Evolutionary conservation across 108 stramenopile genomes (phyloP).

Genomic region (Craspedostauros australis): DNA sequence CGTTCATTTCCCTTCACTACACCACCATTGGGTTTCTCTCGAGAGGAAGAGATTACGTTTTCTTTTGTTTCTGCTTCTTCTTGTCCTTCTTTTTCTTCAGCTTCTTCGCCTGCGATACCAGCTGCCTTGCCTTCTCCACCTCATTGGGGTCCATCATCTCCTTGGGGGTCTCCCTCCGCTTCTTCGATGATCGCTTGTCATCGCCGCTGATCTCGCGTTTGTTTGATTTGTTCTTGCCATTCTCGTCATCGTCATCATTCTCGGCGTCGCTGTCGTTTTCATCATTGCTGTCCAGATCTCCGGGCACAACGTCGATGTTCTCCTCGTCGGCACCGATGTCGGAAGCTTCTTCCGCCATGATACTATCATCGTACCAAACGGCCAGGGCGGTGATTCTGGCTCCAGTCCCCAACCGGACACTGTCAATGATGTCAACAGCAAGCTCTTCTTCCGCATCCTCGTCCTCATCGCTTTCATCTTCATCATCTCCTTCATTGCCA

Average conservation of each 20-base stretch:
- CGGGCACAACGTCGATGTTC: too few species aligned
- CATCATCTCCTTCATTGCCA: conserved; percentile 20
- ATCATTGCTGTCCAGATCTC: conserved; percentile 23
- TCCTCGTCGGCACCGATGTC: conserved; percentile 13
- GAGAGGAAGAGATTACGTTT: too few species aligned
- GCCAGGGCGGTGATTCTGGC: conserved; percentile 79
- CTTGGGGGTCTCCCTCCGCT: not conserved
- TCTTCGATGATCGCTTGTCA: conserved; percentile 4
- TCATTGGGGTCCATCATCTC: conserved; percentile 47
- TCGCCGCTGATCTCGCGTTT: conserved; percentile 1
- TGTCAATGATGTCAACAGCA: conserved; percentile 76
- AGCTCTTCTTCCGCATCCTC: conserved; percentile 45
- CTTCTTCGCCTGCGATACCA: conserved; percentile 68
- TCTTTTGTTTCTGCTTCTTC: conserved; percentile 31
- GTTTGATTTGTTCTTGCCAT: conserved; percentile 7
- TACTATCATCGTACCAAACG: conserved; percentile 51
- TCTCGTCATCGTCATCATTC: conserved; percentile 3
- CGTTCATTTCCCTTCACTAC: too few species aligned
- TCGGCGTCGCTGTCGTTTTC: conserved; percentile 5
- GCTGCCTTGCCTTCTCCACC: conserved; percentile 61
- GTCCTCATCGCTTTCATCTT: conserved; percentile 25
- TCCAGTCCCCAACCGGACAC: conserved; percentile 71
- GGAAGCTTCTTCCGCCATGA: conserved; percentile 1
- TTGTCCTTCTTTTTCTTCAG: conserved; percentile 54
- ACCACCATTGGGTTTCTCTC: too few species aligned